A percentile compares a stretch with the other conserved stretches of the same genome.
phyloP scores from a whole-genome alignment of 768 basidiomycete genomes.

The Rossbeevera mucosa region DNA sequence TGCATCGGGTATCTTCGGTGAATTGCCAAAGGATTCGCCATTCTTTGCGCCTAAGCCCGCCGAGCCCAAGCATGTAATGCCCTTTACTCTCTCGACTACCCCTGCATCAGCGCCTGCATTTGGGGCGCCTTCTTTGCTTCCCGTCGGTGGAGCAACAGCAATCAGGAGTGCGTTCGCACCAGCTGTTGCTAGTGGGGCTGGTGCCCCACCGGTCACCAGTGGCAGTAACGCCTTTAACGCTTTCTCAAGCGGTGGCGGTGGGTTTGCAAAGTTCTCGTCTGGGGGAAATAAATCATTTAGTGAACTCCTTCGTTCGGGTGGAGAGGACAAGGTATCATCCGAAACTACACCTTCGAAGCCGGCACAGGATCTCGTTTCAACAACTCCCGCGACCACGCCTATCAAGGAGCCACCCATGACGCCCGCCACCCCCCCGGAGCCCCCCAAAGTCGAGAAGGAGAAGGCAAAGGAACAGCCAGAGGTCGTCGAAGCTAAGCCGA shows the following conservation, averaged over 20 bases:
- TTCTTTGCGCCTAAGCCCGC: constrained; percentile 43
- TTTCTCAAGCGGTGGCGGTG: constrained; percentile 34
- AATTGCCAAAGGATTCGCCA: constrained; percentile 43
- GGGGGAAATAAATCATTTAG: constrained; percentile 51
- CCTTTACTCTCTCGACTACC: constrained; percentile 31
- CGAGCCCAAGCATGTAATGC: constrained; percentile 35
- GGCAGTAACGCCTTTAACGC: constrained; percentile 23
- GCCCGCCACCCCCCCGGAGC: background rate
- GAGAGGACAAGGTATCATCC: constrained; percentile 23
- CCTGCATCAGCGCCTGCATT: constrained; percentile 32
- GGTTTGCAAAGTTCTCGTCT: constrained; percentile 49
- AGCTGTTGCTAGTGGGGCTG: background rate
- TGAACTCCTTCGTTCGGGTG: constrained; percentile 50
- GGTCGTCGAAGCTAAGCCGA: background rate
- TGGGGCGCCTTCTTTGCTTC: constrained; percentile 33
- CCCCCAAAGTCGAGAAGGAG: constrained; percentile 1
- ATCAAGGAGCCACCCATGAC: constrained; percentile 8
- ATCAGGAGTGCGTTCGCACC: constrained; percentile 18
- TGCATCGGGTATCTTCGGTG: constrained; percentile 33
- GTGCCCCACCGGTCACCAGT: constrained; percentile 7
- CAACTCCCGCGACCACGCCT: constrained; percentile 14
- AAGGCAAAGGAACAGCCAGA: background rate
- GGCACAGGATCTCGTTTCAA: constrained; percentile 2
- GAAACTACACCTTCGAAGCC: constrained; percentile 14
- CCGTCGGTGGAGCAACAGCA: constrained; percentile 22